phyloP scores from a whole-genome alignment of 495 filamentous ascomycete species.

The Xylaria sp. region DNA sequence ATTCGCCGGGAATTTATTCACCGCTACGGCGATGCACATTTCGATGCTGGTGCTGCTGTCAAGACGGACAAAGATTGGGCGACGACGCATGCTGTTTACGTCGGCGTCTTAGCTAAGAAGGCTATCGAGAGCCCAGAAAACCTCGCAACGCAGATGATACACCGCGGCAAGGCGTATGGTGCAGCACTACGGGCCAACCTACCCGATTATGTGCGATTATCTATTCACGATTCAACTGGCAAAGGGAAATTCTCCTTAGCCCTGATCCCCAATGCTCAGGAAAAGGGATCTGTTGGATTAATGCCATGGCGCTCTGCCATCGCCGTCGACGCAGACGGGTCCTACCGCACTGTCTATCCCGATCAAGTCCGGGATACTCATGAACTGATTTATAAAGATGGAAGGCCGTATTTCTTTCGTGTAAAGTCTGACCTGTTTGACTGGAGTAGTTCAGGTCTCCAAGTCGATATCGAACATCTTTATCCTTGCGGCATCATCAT shows the following conservation, averaged over 20 bases:
- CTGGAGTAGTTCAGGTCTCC: conserved; percentile 2
- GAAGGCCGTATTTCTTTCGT: conserved; percentile 8
- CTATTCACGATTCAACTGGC: conserved; percentile 16
- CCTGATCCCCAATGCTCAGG: neutral
- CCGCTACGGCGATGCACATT: conserved; percentile 4
- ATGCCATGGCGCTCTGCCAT: conserved; percentile 17
- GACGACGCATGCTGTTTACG: conserved; percentile 2
- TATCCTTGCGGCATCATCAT: conserved; percentile 16
- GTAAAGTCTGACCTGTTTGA: conserved; percentile 13
- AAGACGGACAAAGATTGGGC: conserved; percentile 14
- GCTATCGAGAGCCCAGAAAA: neutral
- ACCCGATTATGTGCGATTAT: conserved; percentile 4
- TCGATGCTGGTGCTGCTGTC: neutral
- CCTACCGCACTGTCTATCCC: conserved; percentile 13
- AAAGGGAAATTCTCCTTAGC: conserved; percentile 4
- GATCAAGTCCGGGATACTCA: conserved; percentile 11
- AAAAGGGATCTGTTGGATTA: conserved; percentile 14
- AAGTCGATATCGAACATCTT: conserved; percentile 14
- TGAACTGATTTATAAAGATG: conserved; percentile 12
- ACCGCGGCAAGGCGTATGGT: conserved; percentile 8
- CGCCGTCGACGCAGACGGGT: conserved; percentile 10
- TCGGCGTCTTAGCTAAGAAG: neutral
- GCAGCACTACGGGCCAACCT: neutral
- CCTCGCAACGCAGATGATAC: conserved; percentile 3
- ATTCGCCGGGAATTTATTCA: conserved; percentile 11